Evolutionary conservation across 2,329 filamentous ascomycete species (phyloP), one percentile per base, ranked within the genome.

Genomic region (Aspergillus sp.): DNA sequence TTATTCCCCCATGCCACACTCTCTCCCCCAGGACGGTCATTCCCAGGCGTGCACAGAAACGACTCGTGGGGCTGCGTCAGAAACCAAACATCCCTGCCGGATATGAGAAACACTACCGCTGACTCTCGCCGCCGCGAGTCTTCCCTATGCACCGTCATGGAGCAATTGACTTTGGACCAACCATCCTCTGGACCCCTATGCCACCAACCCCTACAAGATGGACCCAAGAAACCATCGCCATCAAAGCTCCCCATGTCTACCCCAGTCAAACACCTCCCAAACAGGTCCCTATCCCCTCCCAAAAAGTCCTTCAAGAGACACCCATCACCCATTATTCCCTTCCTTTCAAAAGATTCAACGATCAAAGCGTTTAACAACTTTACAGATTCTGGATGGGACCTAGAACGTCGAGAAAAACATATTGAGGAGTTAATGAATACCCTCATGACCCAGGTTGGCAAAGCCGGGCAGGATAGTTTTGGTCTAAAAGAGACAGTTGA

Each of bases 291-390:
- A 20, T 44, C 58, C 48, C 56, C 60, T 48, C 49, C 52, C 46
- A 57, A 56, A 72, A 60, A 74, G 73, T 50, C 69, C 56, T 32
- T 45, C 15, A 56, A 49, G 47, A 65, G 56, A 62, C 67, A 55
- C 50, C 56, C 55, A 52, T 61, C 53, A 41, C 58, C 57, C 45
- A 48, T 79, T 55, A 66, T 64, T 12, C 60, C 64, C 1, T 90
- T 78, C 74, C 74, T 91, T 60, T 84, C 79, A 56, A 86, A 83
- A 73, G 73, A 84, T 75, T 88, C 90, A 83, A 85, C 88, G 77
- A 71, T 69, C 70, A 73, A 79, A 88, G 86, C 80, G 60, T 65
- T 64, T 66, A 57, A 66, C 60, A 53, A 46, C 51, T 49, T 43
- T 57, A 46, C 58, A 67, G 64, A 60, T 48, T 52, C 55, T 46